phyloP scores from a whole-genome alignment of 495 filamentous ascomycete species.

The Cercophora newfieldiana region DNA sequence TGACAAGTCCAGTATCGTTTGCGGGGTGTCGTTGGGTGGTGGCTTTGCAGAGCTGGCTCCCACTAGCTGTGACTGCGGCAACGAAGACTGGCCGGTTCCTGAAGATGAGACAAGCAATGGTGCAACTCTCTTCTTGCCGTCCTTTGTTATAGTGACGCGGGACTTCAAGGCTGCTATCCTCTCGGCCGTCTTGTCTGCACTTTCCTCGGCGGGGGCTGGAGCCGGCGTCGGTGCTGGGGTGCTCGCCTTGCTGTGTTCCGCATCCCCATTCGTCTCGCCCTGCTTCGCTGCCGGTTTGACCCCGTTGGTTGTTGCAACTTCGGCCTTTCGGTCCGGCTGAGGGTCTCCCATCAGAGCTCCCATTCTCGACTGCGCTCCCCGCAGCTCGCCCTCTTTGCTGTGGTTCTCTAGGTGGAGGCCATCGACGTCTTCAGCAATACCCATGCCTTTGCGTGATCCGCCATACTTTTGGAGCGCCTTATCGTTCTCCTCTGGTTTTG shows the following conservation, averaged over 20 bases:
- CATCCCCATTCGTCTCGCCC: constrained; percentile 40
- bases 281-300: constrained; percentile 38
- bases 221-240: constrained; percentile 20
- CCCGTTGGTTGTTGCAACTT: constrained; percentile 42
- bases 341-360: constrained; percentile 94
- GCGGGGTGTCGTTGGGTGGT: constrained; percentile 70
- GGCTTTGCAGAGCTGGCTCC: constrained; percentile 63
- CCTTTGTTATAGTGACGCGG: constrained; percentile 90
- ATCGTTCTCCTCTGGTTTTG: constrained; percentile 79
- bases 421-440: constrained; percentile 86
- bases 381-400: constrained; percentile 86
- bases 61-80: constrained; percentile 82
- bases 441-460: constrained; percentile 78
- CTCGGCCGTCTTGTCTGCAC: constrained; percentile 55
- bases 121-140: constrained; percentile 93
- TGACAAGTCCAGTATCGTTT: constrained; percentile 84
- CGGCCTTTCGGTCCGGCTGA: constrained; percentile 37
- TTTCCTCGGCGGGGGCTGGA: constrained; percentile 41
- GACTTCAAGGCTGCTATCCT: constrained; percentile 81
- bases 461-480: constrained; percentile 90
- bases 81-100: constrained; percentile 76
- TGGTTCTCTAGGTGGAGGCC: constrained; percentile 84
- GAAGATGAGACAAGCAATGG: constrained; percentile 87
- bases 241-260: constrained; percentile 28
- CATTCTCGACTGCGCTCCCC: constrained; percentile 90